Evolutionary conservation across 2,329 filamentous ascomycete genomes (phyloP), one percentile per base, ranked within the genome.

Genomic region (Penicillium olsonii): DNA sequence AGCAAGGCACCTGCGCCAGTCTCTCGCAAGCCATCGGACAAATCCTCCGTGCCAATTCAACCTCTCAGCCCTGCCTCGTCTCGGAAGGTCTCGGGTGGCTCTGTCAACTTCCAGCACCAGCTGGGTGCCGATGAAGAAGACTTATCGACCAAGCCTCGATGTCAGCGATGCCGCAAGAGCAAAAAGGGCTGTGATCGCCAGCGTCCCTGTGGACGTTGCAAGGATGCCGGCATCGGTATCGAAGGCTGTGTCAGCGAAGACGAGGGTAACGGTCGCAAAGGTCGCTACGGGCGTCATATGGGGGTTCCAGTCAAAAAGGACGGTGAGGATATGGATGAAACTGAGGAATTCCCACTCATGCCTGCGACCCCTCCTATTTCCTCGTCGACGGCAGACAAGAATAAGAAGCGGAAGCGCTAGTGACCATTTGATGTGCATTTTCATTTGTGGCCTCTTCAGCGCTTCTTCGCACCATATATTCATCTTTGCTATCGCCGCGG

Each of bases 141-240:
- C 49, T 77, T 97, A 17, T 96, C 92, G 0, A 92, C 88, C 59
- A 96, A 97, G 75, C 94, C 94, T 48, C 91, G 94, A 55, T 99
- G 94, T 78, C 94, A 99, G 71, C 88, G 94, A 50, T 99, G 94
- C 79, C 88, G 94, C 65, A 99, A 99, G 83, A 97, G 92, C 76
- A 99, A 99, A 81, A 99, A 99, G 76, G 94, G 94, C 11, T 99
- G 94, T 68, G 94, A 99, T 75, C 87, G 94, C 50, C 94, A 97
- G 74, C 87, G 94, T 33, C 94, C 94, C 22, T 99, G 94, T 67
- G 90, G 91, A 48, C 85, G 94, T 56, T 99, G 94, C 83, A 90
- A 91, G 70, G 94, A 99, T 74, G 94, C 94, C 37, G 94, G 94
- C 17, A 90, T 99, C 62, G 88, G 88, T 49, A 85, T 90, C 52